phyloP scores from a whole-genome alignment of 2,329 filamentous ascomycete species.

The Xylariaceae sp. region DNA sequence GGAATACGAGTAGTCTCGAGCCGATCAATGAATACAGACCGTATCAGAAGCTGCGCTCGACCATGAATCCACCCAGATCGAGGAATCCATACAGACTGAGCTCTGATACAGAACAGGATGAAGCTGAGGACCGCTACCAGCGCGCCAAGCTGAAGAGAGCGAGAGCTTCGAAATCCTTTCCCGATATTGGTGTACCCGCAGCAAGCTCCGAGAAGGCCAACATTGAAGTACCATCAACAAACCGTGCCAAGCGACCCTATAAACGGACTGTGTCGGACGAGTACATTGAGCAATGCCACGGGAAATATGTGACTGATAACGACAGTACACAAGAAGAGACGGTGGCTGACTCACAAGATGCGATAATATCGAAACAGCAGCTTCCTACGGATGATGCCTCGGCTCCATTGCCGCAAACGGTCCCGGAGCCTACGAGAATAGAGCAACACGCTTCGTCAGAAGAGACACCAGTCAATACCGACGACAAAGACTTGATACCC shows the following conservation, averaged over 20 bases:
- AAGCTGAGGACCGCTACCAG: slow-evolving; percentile 22
- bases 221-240: slow-evolving; percentile 31
- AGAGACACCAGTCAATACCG: too few species aligned
- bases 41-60: slow-evolving; percentile 15
- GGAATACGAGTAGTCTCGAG: slow-evolving; percentile 18
- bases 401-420: background rate
- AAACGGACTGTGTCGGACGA: slow-evolving; percentile 9
- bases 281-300: slow-evolving; percentile 14
- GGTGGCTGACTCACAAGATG: slow-evolving; percentile 30
- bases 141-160: slow-evolving; percentile 25
- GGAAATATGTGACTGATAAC: slow-evolving; percentile 15
- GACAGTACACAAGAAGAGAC: slow-evolving; percentile 27
- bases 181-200: slow-evolving; percentile 22
- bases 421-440: too few species aligned
- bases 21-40: slow-evolving; percentile 28
- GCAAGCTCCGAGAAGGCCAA: slow-evolving; percentile 18
- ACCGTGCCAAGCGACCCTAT: slow-evolving; percentile 16
- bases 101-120: slow-evolving; percentile 25
- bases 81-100: slow-evolving; percentile 20
- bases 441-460: too few species aligned
- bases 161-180: slow-evolving; percentile 25
- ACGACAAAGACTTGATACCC: slow-evolving; percentile 28
- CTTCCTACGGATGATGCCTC: background rate
- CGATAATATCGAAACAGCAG: slow-evolving; percentile 3
- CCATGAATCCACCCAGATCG: slow-evolving; percentile 12